phyloP scores from a whole-genome alignment of 2,329 filamentous ascomycete species.

The Colletotrichum melonis region DNA sequence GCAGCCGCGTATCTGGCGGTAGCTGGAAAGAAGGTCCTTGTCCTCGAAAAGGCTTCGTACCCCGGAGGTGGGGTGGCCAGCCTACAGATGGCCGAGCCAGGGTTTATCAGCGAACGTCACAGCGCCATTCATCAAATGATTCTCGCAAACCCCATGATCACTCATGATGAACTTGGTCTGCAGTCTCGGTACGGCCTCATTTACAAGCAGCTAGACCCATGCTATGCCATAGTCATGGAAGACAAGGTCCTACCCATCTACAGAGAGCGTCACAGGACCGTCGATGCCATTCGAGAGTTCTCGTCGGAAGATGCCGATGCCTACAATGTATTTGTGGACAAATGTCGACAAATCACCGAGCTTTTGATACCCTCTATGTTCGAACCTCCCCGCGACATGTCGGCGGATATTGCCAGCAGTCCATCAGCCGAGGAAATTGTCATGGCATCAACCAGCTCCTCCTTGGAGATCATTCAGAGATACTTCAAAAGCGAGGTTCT shows the following conservation, averaged over 20 bases:
- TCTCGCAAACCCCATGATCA: conserved; percentile 1
- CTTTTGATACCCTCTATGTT: conserved; percentile 15
- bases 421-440: neutral
- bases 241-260: neutral
- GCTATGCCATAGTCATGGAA: conserved; percentile 6
- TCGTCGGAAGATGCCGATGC: neutral
- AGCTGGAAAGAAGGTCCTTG: conserved; percentile 23
- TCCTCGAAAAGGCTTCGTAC: conserved; percentile 12
- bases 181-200: neutral
- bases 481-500: neutral
- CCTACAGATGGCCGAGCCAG: conserved; percentile 3
- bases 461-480: neutral
- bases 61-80: conserved; percentile 22
- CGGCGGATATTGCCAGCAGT: neutral
- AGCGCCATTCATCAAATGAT: conserved; percentile 17
- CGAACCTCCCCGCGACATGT: neutral
- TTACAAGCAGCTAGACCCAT: neutral
- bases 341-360: neutral
- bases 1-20: conserved; percentile 30
- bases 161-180: neutral
- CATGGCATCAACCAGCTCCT: neutral
- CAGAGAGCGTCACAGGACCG: neutral
- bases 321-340: neutral
- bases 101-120: conserved; percentile 3
- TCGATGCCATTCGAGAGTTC: neutral